Base-by-base conservation (phyloP, 768 basidiomycete genomes). In the Pisolithus sp. region DNA sequence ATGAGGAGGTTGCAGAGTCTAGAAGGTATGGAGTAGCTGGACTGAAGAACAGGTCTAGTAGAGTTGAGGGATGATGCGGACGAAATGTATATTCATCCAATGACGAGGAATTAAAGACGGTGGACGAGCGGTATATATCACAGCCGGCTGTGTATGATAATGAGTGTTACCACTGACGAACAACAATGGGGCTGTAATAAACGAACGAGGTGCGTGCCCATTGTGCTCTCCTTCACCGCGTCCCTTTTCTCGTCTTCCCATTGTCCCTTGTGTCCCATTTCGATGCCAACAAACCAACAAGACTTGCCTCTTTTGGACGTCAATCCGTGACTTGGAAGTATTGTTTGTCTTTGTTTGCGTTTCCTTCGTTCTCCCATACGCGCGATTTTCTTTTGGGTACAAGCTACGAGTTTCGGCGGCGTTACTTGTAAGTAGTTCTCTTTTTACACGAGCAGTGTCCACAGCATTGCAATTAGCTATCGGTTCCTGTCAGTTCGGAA, bases 181-280 rank as follows among this genome's bases (percentile, higher is more conserved):
- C 17, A 49, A 62, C 55, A 65, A 62, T 53, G 56, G 26, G 43
- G 10, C 20, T 24, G 24, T 10, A 28, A 39, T 31, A 24, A 24
- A 34, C n/a, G 41, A 44, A 15, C 18, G 34, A 17, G 21, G 40
- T 41, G 34, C 26, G 39, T 50, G 41, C 36, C 24, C 57, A 59
- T 56, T 53, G 47, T 52, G 23, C 17, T 31, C 15, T 34, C 26
- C 37, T 21, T 36, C 47, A 5, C 58, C 2, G 30, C 30, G 30
- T 10, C 8, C 30, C 47, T 65, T 65, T 66, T 66, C 61, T 63
- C 55, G 48, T 55, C 30, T 18, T 28, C 18, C 8, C 65, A 59
- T 66, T 63, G 66, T 66, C 50, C 39, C 47, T 67, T 56, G 59
- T 65, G 45, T 53, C 24, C 15, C 34, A 13, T 30, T 30, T 30